Conservation (phyloP, 1,284 basidiomycete species). For the Boletus calvinii region DNA sequence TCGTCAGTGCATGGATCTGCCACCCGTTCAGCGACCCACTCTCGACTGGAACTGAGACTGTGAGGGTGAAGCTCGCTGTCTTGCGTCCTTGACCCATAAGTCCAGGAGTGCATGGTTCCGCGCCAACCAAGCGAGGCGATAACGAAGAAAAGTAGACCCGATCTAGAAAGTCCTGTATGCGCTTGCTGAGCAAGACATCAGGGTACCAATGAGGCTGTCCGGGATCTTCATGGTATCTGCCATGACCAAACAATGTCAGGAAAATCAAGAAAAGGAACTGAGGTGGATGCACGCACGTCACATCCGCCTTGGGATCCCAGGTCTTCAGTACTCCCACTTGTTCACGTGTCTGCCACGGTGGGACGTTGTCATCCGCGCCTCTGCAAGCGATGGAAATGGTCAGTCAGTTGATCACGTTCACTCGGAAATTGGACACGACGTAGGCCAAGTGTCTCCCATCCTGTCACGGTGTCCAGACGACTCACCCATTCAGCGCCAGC, state of each 20-base stretch:
- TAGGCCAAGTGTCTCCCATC: background rate
- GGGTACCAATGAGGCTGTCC: constrained; percentile 71
- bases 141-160: constrained; percentile 26
- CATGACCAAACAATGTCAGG: background rate
- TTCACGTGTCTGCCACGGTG: constrained; percentile 76
- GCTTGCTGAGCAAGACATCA: constrained; percentile 53
- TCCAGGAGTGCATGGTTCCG: background rate
- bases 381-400: constrained; percentile 35
- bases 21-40: constrained; percentile 67
- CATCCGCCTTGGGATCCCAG: constrained; percentile 52
- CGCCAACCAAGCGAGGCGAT: background rate
- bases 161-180: constrained; percentile 56
- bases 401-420: background rate
- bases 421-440: background rate
- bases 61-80: constrained; percentile 56
- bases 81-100: background rate
- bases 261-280: background rate
- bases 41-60: constrained; percentile 61
- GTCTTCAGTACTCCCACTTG: constrained; percentile 54
- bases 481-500: constrained; percentile 77
- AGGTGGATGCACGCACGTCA: constrained; percentile 44
- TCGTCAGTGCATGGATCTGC: constrained; percentile 50
- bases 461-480: background rate
- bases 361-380: constrained; percentile 75
- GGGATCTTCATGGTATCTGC: constrained; percentile 64